Conservation (phyloP, 352 stramenopile species). For the Hyphochytrium catenoides region DNA sequence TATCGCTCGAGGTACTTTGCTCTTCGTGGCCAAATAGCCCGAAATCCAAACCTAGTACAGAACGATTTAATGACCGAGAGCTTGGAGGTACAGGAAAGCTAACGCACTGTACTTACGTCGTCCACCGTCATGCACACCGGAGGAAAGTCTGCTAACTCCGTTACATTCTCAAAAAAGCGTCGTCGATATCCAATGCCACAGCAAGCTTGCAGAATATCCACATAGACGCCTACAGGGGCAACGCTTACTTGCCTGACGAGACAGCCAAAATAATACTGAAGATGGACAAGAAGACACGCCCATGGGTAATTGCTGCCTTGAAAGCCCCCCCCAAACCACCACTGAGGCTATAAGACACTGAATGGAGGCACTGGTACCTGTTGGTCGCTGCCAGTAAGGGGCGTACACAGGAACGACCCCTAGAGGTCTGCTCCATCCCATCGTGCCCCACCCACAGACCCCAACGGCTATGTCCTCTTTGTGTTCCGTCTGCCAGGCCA, state of each 20-base stretch:
- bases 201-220: constrained; percentile 42
- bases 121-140: constrained; percentile 42
- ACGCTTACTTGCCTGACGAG: too few relatives aligned
- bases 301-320: too few relatives aligned
- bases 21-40: constrained; percentile 35
- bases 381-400: constrained; percentile 45
- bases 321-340: too few relatives aligned
- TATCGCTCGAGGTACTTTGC: constrained; percentile 24
- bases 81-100: too few relatives aligned
- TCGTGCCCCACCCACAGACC: constrained; percentile 47
- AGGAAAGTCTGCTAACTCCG: constrained; percentile 33
- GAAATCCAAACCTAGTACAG: too few relatives aligned
- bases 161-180: constrained; percentile 38
- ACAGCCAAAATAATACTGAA: too few relatives aligned
- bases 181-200: constrained; percentile 40
- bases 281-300: too few relatives aligned
- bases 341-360: too few relatives aligned
- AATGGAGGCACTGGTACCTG: too few relatives aligned
- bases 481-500: constrained; percentile 31
- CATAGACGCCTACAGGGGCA: constrained; percentile 38
- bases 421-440: constrained; percentile 26
- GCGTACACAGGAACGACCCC: constrained; percentile 46
- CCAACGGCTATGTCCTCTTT: constrained; percentile 30
- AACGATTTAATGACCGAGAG: too few relatives aligned
- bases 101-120: too few relatives aligned